A percentile compares a stretch with the other conserved stretches of the same genome.
phyloP scores from a whole-genome alignment of 2,329 filamentous ascomycete genomes.

The Hirsutella minnesotensis region DNA sequence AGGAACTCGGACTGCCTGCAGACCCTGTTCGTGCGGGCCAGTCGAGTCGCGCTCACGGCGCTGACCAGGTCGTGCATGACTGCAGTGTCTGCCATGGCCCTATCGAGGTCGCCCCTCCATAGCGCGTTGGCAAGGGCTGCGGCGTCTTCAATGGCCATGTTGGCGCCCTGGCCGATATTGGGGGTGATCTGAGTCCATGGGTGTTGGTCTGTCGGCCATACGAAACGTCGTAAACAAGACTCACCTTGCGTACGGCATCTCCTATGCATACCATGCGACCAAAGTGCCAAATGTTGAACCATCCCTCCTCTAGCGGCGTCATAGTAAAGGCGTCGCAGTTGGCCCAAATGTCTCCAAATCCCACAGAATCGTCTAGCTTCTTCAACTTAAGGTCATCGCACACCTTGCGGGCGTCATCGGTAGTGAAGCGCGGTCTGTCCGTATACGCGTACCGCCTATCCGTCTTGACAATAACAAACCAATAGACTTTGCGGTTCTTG shows the following conservation, averaged over 20 bases:
- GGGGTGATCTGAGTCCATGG: conserved; percentile 7
- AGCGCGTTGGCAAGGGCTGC: conserved; percentile 7
- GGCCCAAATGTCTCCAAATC: conserved; percentile 16
- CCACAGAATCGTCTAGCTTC: conserved; percentile 3
- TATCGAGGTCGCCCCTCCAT: not conserved
- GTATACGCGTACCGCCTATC: not conserved
- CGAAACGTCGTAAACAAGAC: too few relatives aligned
- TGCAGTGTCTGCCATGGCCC: not conserved
- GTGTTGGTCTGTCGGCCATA: too few relatives aligned
- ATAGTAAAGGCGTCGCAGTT: conserved; percentile 15
- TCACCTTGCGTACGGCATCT: conserved; percentile 21
- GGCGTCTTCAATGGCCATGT: conserved; percentile 10
- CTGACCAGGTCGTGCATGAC: not conserved
- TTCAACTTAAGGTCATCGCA: conserved; percentile 1
- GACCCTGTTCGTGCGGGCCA: conserved; percentile 1
- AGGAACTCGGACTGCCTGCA: conserved; percentile 7
- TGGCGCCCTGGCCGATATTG: conserved; percentile 10
- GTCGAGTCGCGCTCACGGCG: not conserved
- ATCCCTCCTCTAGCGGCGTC: conserved; percentile 19
- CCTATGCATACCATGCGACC: conserved; percentile 18
- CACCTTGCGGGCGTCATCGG: not conserved
- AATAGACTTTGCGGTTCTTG: conserved; percentile 17
- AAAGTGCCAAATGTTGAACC: conserved; percentile 20
- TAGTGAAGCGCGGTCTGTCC: not conserved
- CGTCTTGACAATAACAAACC: conserved; percentile 22